These are phyloP conservation scores for Cutaneotrichosporon spelunceum DNA, from an alignment of 1,284 basidiomycete species.

Conservation along the genomic window DNA sequence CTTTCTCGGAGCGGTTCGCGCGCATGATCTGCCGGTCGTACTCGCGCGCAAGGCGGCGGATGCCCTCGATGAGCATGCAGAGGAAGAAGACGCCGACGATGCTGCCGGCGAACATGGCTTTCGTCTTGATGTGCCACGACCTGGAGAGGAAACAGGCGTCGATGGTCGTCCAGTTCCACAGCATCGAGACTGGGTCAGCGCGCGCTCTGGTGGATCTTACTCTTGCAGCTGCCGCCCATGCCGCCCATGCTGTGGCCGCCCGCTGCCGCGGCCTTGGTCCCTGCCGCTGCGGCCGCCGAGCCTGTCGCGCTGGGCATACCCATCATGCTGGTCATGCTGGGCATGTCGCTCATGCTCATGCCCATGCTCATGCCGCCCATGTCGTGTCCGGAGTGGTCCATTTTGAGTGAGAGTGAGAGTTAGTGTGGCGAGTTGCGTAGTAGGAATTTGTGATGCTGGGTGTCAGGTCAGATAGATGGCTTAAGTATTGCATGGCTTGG, in stretches of 20 bases:
- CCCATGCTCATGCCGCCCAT: slow-evolving; percentile 7
- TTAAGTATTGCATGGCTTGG: no score
- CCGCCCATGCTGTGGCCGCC: slow-evolving; percentile 1
- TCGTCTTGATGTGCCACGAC: slow-evolving; percentile 47
- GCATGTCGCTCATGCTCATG: slow-evolving; percentile 4
- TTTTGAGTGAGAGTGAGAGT: slow-evolving; percentile 5
- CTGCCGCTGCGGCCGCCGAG: not conserved
- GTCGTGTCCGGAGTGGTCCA: slow-evolving; percentile 29
- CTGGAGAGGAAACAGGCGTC: slow-evolving; percentile 51
- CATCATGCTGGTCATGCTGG: slow-evolving; percentile 2
- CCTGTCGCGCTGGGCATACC: not conserved
- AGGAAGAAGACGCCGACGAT: slow-evolving; percentile 52
- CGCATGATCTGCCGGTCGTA: slow-evolving; percentile 48
- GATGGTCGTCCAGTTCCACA: slow-evolving; percentile 51
- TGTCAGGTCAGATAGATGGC: no score
- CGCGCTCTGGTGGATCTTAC: slow-evolving; percentile 22
- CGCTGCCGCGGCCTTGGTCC: not conserved
- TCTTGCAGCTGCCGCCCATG: slow-evolving; percentile 26
- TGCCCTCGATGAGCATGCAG: slow-evolving; percentile 48
- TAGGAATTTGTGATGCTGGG: not conserved
- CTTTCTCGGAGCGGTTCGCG: not conserved
- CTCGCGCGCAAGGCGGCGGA: slow-evolving; percentile 48
- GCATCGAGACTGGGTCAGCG: slow-evolving; percentile 45
- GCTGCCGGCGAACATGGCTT: slow-evolving; percentile 49
- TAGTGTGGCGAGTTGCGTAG: not conserved